phyloP scores from a whole-genome alignment of 2,329 filamentous ascomycete genomes.

The Hypoxylon sp. region DNA sequence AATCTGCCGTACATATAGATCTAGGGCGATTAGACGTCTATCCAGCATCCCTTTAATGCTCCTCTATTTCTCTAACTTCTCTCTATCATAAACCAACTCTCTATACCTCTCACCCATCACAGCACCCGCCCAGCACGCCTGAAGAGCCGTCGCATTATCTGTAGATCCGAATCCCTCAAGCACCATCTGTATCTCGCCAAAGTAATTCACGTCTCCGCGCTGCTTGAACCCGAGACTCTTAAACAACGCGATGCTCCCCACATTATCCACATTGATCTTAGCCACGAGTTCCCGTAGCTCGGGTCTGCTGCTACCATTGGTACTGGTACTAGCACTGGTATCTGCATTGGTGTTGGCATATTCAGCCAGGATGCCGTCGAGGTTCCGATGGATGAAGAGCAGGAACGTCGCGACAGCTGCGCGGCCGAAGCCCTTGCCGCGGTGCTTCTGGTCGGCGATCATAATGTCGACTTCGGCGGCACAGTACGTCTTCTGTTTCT shows the following conservation, averaged over 20 bases:
- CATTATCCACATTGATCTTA: slow-evolving; percentile 72
- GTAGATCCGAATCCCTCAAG: slow-evolving; percentile 52
- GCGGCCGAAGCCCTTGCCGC: slow-evolving; percentile 48
- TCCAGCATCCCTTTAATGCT: not conserved
- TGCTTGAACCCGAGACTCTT: slow-evolving; percentile 66
- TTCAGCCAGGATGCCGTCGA: slow-evolving; percentile 70
- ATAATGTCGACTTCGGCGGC: slow-evolving; percentile 55
- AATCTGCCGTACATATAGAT: not conserved
- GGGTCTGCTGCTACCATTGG: slow-evolving; percentile 9
- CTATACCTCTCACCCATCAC: slow-evolving; percentile 27
- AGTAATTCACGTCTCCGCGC: slow-evolving; percentile 70
- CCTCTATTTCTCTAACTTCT: slow-evolving; percentile 22
- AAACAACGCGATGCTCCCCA: slow-evolving; percentile 67
- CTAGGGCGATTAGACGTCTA: not conserved
- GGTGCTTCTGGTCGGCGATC: slow-evolving; percentile 49
- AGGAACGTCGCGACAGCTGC: slow-evolving; percentile 76
- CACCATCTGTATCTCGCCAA: slow-evolving; percentile 71
- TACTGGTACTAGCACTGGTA: not conserved
- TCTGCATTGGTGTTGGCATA: slow-evolving; percentile 59
- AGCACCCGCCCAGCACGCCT: not conserved
- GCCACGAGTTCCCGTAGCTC: slow-evolving; percentile 67
- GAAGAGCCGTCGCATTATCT: not conserved
- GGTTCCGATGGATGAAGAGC: slow-evolving; percentile 73
- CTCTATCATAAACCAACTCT: slow-evolving; percentile 46
- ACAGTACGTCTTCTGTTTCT: slow-evolving; percentile 49